These are phyloP conservation scores for Pleurotus tuber-regium DNA, from an alignment of 768 basidiomycete species.

Conservation along the genomic window DNA sequence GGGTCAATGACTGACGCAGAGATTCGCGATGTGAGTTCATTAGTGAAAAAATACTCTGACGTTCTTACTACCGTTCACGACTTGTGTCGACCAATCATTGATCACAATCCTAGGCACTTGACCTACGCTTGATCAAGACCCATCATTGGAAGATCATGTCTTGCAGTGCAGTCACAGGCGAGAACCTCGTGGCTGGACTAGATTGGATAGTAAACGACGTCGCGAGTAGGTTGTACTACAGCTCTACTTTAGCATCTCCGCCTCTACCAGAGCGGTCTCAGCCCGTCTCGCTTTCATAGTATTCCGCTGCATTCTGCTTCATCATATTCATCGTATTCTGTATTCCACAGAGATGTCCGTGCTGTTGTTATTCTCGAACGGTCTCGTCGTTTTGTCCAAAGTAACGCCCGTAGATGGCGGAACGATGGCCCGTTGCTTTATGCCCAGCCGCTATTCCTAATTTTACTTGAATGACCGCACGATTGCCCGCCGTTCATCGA, in stretches of 20 bases:
- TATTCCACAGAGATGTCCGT: conserved; percentile 1
- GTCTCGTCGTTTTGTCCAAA: too few species aligned
- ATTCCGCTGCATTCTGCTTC: too few species aligned
- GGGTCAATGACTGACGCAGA: conserved; percentile 82
- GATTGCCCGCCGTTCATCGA: too few species aligned
- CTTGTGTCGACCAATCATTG: conserved; percentile 11
- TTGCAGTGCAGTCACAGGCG: conserved; percentile 90
- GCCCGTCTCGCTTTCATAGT: neutral
- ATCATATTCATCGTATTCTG: neutral
- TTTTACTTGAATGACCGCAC: too few species aligned
- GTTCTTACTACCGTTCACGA: conserved; percentile 15
- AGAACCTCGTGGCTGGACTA: conserved; percentile 79
- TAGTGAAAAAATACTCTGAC: conserved; percentile 8
- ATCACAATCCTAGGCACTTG: conserved; percentile 57
- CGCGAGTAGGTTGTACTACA: conserved; percentile 85
- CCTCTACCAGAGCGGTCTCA: conserved; percentile 7
- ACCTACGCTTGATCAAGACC: conserved; percentile 76
- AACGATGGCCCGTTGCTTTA: neutral
- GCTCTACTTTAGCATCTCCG: conserved; percentile 35
- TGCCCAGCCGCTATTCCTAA: too few species aligned
- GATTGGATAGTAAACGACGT: conserved; percentile 93
- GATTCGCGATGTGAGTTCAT: conserved; percentile 71
- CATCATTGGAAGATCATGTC: conserved; percentile 90
- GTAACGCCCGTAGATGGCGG: neutral
- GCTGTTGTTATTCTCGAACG: neutral